Percentiles rank a stretch among this genome's conserved stretches.
Evolutionary conservation across 1,139 yeast genomes (phyloP).

Genomic region (Kodamaea derodonti): DNA sequence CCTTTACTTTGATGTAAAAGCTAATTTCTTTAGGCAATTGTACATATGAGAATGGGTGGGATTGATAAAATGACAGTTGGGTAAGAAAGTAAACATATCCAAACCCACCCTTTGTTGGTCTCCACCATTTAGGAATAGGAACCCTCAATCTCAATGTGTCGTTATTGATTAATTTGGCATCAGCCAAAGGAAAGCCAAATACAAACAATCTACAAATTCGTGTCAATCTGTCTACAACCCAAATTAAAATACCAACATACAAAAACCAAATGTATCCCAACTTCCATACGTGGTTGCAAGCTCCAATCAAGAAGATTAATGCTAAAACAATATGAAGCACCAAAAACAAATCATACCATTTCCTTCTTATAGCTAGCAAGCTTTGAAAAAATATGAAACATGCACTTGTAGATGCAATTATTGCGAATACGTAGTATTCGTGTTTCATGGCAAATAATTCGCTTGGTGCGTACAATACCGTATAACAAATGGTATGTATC

Average conservation of each 20-base stretch:
- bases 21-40: constrained; percentile 22
- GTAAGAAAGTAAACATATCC: constrained; percentile 19
- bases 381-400: constrained; percentile 21
- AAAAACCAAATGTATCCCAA: constrained; percentile 15
- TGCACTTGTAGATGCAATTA: constrained; percentile 26
- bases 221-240: constrained; percentile 17
- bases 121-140: constrained; percentile 17
- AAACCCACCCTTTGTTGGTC: constrained; percentile 19
- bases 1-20: constrained; percentile 34
- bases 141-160: constrained; percentile 16
- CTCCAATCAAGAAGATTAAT: constrained; percentile 14
- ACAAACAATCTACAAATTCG: constrained; percentile 11
- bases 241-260: constrained; percentile 16
- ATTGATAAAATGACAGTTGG: constrained; percentile 36
- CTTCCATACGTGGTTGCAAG: constrained; percentile 15
- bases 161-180: constrained; percentile 12
- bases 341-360: constrained; percentile 17
- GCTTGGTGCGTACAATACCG: constrained; percentile 2
- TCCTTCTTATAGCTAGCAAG: constrained; percentile 13
- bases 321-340: constrained; percentile 17
- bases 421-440: constrained; percentile 26
- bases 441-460: constrained; percentile 10
- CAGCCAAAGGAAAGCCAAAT: constrained; percentile 17
- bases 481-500: constrained; percentile 40
- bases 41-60: constrained; percentile 41